Evolutionary conservation across 805 yeast species (phyloP).

Genomic region (Schwanniomyces occidentalis): DNA sequence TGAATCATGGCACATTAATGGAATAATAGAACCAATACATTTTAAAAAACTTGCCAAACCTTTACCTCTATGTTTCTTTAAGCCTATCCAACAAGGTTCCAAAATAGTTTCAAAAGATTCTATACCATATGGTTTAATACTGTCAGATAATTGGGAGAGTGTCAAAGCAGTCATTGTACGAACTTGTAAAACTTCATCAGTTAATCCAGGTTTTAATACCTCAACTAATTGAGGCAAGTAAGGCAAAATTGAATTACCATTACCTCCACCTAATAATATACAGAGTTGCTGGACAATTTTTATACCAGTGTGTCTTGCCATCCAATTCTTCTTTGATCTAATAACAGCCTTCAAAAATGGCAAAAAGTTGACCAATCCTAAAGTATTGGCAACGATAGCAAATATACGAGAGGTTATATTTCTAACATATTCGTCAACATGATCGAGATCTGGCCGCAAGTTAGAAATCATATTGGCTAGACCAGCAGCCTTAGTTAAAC

Average conservation of each 20-base stretch:
- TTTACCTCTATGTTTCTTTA: slow-evolving; percentile 74
- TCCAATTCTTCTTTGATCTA: slow-evolving; percentile 73
- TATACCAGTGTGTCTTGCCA: slow-evolving; percentile 81
- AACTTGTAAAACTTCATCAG: slow-evolving; percentile 68
- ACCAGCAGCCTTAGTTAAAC: slow-evolving; percentile 79
- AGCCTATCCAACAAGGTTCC: slow-evolving; percentile 81
- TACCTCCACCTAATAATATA: slow-evolving; percentile 62
- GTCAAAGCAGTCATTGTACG: slow-evolving; percentile 72
- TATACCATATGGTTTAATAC: slow-evolving; percentile 84
- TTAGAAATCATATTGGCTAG: slow-evolving; percentile 75
- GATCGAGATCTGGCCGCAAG: slow-evolving; percentile 79
- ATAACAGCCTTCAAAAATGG: slow-evolving; percentile 86
- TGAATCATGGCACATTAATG: slow-evolving; percentile 67
- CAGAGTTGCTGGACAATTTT: slow-evolving; percentile 78
- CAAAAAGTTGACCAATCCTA: slow-evolving; percentile 68
- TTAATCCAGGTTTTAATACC: slow-evolving; percentile 57
- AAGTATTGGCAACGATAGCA: slow-evolving; percentile 79
- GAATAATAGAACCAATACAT: slow-evolving; percentile 77
- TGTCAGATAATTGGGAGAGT: slow-evolving; percentile 73
- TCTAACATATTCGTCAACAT: slow-evolving; percentile 77
- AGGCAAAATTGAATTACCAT: slow-evolving; percentile 58
- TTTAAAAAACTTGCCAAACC: slow-evolving; percentile 72
- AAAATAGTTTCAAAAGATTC: slow-evolving; percentile 77
- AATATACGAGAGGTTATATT: slow-evolving; percentile 74
- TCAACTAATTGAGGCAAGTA: slow-evolving; percentile 64